Percentiles rank a stretch among this genome's conserved stretches.
phyloP scores from a whole-genome alignment of 257 asterid species.

The Lantana camara region DNA sequence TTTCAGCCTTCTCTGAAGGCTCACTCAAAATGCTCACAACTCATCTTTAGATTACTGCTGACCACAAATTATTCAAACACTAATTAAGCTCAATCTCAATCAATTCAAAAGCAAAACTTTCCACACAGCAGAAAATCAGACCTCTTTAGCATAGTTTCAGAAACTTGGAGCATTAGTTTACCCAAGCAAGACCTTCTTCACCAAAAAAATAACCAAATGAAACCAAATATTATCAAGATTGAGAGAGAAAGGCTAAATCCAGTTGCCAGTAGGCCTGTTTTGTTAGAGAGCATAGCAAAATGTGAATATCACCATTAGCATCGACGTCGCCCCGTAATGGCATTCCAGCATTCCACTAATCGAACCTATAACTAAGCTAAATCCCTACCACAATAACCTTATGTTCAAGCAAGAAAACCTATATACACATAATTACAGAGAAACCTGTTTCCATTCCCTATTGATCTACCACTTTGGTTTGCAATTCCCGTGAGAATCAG shows the following conservation, averaged over 20 bases:
- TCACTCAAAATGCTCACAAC: too few relatives aligned
- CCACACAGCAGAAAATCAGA: neutral
- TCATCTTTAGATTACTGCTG: too few relatives aligned
- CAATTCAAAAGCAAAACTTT: neutral
- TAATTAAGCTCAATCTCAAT: neutral
- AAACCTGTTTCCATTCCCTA: neutral
- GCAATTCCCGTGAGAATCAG: slow-evolving; percentile 39
- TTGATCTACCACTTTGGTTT: slow-evolving; percentile 10
- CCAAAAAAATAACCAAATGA: neutral
- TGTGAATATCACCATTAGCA: neutral
- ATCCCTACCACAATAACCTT: neutral
- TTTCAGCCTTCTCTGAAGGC: too few relatives aligned
- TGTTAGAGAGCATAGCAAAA: neutral
- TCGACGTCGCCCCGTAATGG: neutral
- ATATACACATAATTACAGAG: neutral
- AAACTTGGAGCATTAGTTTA: neutral
- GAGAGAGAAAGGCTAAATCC: neutral
- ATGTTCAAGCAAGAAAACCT: neutral
- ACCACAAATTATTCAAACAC: neutral
- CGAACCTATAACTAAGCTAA: neutral
- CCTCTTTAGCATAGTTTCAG: neutral
- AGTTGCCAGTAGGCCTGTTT: neutral
- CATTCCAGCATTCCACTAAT: neutral
- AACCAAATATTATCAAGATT: neutral
- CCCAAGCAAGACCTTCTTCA: neutral